Conservation (phyloP, 2,329 filamentous ascomycete genomes). For the Colletotrichum gigasporum region DNA sequence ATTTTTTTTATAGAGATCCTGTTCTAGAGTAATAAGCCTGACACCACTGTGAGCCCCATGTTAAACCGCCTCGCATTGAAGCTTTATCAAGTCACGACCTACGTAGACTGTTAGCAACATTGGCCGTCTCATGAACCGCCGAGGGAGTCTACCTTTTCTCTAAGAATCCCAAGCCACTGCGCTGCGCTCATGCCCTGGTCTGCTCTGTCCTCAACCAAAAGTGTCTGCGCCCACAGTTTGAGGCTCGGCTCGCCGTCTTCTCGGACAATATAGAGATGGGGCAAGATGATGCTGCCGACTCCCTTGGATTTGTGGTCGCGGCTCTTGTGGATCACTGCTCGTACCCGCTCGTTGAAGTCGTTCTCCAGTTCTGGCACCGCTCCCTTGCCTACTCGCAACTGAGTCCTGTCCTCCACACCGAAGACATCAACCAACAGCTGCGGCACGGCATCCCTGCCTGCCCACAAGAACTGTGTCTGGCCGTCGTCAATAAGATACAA, state of each 20-base stretch:
- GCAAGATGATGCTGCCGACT: slow-evolving; percentile 91
- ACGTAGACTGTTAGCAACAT: not conserved
- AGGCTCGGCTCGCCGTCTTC: slow-evolving; percentile 96
- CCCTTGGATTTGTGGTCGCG: slow-evolving; percentile 86
- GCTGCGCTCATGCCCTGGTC: slow-evolving; percentile 93
- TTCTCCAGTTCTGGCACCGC: slow-evolving; percentile 88
- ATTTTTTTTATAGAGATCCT: not conserved
- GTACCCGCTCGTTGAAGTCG: slow-evolving; percentile 95
- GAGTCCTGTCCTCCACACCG: slow-evolving; percentile 82
- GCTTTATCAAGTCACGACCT: slow-evolving; percentile 31
- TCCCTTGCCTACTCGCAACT: slow-evolving; percentile 91
- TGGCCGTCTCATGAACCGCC: not conserved
- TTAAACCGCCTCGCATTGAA: not conserved
- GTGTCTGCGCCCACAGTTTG: slow-evolving; percentile 95
- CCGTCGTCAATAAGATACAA: slow-evolving; percentile 97
- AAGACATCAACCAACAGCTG: slow-evolving; percentile 92
- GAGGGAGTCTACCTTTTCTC: slow-evolving; percentile 83
- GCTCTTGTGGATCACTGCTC: slow-evolving; percentile 91
- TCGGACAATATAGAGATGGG: slow-evolving; percentile 90
- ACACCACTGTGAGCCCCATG: not conserved
- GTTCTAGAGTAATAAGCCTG: slow-evolving; percentile 14
- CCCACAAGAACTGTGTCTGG: slow-evolving; percentile 97
- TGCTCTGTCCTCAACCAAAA: slow-evolving; percentile 93
- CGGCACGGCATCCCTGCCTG: slow-evolving; percentile 91
- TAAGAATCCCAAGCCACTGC: slow-evolving; percentile 90